Percentiles rank a stretch among this genome's conserved stretches.
Conservation (phyloP, 2,329 filamentous ascomycete species). For the Cladophialophora carrionii region DNA sequence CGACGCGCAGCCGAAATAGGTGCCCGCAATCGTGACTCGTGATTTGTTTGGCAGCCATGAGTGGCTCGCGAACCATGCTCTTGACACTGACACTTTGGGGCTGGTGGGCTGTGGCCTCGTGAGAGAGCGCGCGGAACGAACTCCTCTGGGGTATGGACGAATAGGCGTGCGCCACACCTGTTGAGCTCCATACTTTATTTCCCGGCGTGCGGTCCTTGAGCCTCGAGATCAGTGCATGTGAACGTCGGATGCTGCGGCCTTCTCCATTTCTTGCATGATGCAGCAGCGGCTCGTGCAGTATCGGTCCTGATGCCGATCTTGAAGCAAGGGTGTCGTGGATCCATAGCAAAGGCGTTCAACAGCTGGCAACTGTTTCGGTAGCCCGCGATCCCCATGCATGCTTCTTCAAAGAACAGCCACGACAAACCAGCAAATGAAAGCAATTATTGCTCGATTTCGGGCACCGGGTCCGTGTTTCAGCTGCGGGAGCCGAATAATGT, state of each 20-base stretch:
- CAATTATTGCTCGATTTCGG: constrained; percentile 1
- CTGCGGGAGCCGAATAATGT: constrained; percentile 11
- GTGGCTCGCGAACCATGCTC: constrained; percentile 13
- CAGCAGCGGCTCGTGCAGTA: constrained; percentile 6
- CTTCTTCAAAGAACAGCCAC: not conserved
- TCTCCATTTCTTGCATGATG: constrained; percentile 9
- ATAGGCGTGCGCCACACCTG: constrained; percentile 14
- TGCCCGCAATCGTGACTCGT: constrained; percentile 14
- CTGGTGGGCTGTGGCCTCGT: not conserved
- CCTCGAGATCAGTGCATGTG: constrained; percentile 17
- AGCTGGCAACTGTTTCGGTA: not conserved
- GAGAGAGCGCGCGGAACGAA: constrained; percentile 6
- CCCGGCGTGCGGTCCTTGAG: not conserved
- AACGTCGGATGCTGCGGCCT: constrained; percentile 7
- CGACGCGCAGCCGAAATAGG: constrained; percentile 17
- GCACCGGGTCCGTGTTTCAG: constrained; percentile 16
- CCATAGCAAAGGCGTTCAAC: not conserved
- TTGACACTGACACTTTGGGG: constrained; percentile 1
- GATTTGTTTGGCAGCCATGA: constrained; percentile 11
- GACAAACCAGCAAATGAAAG: not conserved
- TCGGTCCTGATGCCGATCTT: not conserved
- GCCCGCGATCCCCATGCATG: not conserved
- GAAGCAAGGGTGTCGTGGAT: not conserved
- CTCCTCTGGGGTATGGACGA: constrained; percentile 12
- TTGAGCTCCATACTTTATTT: not conserved